phyloP scores from a whole-genome alignment of 129 eudicot genomes.

The Silybum marianum region DNA sequence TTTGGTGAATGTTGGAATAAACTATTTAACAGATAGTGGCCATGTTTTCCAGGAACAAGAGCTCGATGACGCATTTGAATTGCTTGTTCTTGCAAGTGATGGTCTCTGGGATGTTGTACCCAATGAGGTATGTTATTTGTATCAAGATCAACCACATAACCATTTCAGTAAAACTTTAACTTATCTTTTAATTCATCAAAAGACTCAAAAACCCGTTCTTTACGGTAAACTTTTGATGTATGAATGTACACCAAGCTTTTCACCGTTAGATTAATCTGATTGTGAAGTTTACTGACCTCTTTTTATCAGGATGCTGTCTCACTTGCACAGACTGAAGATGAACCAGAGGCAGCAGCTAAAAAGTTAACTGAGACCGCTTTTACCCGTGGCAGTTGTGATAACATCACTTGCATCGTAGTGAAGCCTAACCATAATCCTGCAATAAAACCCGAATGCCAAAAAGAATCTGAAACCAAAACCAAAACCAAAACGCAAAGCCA shows the following conservation, averaged over 20 bases:
- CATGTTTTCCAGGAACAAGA: constrained; percentile 58
- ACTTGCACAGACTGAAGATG: constrained; percentile 65
- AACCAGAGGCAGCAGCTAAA: constrained; percentile 71
- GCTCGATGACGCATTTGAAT: constrained; percentile 62
- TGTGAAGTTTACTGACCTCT: background rate
- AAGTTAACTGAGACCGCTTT: constrained; percentile 81
- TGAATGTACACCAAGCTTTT: background rate
- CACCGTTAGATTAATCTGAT: background rate
- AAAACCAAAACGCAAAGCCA: constrained; percentile 6
- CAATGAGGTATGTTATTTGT: constrained; percentile 57
- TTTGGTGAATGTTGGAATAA: background rate
- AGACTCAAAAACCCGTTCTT: background rate
- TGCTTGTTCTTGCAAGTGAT: constrained; percentile 85
- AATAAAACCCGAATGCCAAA: constrained; percentile 10
- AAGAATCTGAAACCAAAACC: background rate
- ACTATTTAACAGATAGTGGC: background rate
- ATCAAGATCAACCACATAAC: background rate
- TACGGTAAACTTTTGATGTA: background rate
- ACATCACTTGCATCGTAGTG: constrained; percentile 87
- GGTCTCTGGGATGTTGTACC: constrained; percentile 89
- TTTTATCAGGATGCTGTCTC: constrained; percentile 68
- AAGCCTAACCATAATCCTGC: constrained; percentile 50
- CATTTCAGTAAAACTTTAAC: background rate
- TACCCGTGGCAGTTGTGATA: constrained; percentile 78
- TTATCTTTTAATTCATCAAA: background rate